phyloP scores from a whole-genome alignment of 768 basidiomycete genomes.

The Crassisporium funariophilum region DNA sequence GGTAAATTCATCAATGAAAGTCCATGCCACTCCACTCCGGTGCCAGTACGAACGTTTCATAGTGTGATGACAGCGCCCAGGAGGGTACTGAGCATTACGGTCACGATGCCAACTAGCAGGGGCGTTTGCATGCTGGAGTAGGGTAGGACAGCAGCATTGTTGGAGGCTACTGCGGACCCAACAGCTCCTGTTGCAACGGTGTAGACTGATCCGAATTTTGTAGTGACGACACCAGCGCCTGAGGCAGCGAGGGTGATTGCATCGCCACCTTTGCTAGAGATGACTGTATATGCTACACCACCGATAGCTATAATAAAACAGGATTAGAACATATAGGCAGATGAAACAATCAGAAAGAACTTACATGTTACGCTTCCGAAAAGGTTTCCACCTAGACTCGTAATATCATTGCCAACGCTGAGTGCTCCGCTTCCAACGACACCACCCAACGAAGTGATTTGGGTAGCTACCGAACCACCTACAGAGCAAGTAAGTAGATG shows the following conservation, averaged over 20 bases:
- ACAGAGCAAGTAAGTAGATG: neutral
- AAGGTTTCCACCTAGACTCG: constrained; percentile 31
- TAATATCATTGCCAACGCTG: constrained; percentile 21
- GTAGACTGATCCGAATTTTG: constrained; percentile 54
- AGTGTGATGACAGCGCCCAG: constrained; percentile 42
- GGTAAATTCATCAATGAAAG: no score
- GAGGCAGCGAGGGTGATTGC: constrained; percentile 59
- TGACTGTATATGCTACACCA: constrained; percentile 53
- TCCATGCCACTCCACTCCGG: no score
- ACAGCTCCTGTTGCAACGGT: constrained; percentile 47
- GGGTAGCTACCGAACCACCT: constrained; percentile 42
- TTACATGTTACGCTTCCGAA: constrained; percentile 46
- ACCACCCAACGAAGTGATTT: constrained; percentile 32
- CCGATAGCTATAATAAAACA: constrained; percentile 45
- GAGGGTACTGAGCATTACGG: constrained; percentile 41
- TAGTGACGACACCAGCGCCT: constrained; percentile 45
- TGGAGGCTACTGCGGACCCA: constrained; percentile 21
- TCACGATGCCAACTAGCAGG: constrained; percentile 33
- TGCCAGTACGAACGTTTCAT: no score
- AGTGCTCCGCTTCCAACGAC: no score
- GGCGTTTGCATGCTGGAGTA: constrained; percentile 30
- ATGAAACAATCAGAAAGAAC: constrained; percentile 14
- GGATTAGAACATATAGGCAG: constrained; percentile 14
- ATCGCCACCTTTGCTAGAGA: constrained; percentile 59
- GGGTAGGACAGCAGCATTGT: constrained; percentile 22